Evolutionary conservation across 2,329 filamentous ascomycete species (phyloP).

Genomic region (Teratosphaeria gauchensis): DNA sequence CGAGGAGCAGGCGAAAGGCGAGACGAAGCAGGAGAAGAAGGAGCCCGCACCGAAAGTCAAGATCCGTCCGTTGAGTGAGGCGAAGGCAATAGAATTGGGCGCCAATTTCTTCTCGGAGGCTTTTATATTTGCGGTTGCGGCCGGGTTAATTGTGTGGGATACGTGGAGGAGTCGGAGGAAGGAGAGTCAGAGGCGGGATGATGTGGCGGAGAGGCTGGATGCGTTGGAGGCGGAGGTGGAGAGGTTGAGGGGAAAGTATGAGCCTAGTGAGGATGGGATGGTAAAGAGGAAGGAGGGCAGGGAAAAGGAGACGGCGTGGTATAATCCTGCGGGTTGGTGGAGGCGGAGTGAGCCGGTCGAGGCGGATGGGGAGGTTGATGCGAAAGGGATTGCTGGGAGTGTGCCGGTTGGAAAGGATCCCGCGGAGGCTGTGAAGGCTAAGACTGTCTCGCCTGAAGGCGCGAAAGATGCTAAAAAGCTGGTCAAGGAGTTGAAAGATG

Average conservation of each 20-base stretch:
- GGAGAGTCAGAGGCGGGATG: slow-evolving; percentile 49
- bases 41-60: slow-evolving; percentile 32
- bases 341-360: slow-evolving; percentile 10
- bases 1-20: slow-evolving; percentile 39
- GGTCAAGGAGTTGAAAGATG: neutral
- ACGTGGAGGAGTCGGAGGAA: slow-evolving; percentile 52
- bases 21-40: slow-evolving; percentile 31
- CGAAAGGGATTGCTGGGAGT: slow-evolving; percentile 5
- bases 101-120: slow-evolving; percentile 60
- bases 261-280: slow-evolving; percentile 19
- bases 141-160: slow-evolving; percentile 53
- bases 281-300: slow-evolving; percentile 18
- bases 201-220: slow-evolving; percentile 49
- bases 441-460: neutral
- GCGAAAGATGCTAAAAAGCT: slow-evolving; percentile 4
- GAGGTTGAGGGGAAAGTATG: slow-evolving; percentile 24
- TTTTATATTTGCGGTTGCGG: slow-evolving; percentile 57
- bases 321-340: slow-evolving; percentile 20
- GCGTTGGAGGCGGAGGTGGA: slow-evolving; percentile 44
- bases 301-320: slow-evolving; percentile 16
- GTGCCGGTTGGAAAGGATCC: slow-evolving; percentile 1
- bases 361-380: slow-evolving; percentile 1
- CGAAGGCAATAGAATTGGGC: slow-evolving; percentile 59
- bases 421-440: slow-evolving; percentile 2
- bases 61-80: slow-evolving; percentile 56